phyloP scores from a whole-genome alignment of 129 eudicot species.

The Flaveria brownii region DNA sequence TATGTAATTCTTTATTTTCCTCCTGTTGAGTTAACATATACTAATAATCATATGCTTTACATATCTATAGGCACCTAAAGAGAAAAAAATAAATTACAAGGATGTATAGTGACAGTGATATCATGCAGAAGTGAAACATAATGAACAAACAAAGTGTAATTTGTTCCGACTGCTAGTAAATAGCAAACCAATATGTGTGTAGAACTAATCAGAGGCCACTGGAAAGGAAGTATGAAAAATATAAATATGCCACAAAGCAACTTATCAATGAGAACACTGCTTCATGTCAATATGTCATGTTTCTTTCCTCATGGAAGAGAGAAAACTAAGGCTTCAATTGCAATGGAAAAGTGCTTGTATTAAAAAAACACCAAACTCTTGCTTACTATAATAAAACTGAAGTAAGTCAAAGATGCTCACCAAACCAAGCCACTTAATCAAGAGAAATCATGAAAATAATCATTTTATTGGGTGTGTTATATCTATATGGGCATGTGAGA shows the following conservation, averaged over 20 bases:
- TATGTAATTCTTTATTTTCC: slow-evolving; percentile 49
- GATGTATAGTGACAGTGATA: background rate
- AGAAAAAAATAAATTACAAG: slow-evolving; percentile 1
- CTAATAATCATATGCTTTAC: background rate
- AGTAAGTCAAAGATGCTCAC: slow-evolving; percentile 16
- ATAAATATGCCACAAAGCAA: background rate
- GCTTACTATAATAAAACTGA: background rate
- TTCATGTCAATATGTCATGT: background rate
- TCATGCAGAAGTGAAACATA: slow-evolving; percentile 8
- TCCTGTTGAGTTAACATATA: slow-evolving; percentile 45
- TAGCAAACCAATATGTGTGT: background rate
- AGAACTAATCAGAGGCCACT: slow-evolving; percentile 7
- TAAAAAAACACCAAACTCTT: background rate
- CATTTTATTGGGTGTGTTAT: background rate
- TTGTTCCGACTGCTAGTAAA: background rate
- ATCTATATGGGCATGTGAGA: background rate
- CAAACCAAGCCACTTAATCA: background rate
- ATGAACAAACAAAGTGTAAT: background rate
- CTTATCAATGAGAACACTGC: background rate
- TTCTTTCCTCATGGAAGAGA: background rate
- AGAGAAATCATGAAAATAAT: background rate
- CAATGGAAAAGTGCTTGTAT: slow-evolving; percentile 1
- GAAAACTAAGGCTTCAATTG: background rate
- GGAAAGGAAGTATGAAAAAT: background rate
- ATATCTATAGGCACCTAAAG: background rate